Base-by-base conservation (phyloP, 179 eudicot genomes). In the Camellia oleifera region DNA sequence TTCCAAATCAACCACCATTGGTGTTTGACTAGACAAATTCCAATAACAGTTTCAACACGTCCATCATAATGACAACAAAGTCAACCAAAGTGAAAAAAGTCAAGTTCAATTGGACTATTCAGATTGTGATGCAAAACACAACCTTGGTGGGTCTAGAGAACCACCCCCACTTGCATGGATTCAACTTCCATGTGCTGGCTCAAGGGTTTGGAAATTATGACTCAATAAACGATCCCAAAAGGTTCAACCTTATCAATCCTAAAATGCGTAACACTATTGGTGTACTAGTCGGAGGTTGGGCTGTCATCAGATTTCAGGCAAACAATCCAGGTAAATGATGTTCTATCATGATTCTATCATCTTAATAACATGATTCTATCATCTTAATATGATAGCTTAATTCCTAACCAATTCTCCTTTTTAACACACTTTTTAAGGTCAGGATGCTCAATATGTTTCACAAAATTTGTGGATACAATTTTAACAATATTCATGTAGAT, bases 121-220 rank as follows among this genome's bases (percentile, higher is more conserved):
- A 89, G 82, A 83, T 89, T 1, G 88, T 89, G 66, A 1, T 87
- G 45, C 92, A 89, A 64, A 83, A 85, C 62, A 86, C 88, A 2
- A 85, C 87, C 0, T 4, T 88, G 3, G 7, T 86, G 3, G 81
- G 61, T 3, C 45, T 82, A 0, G 88, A 83, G 69, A 83, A 82
- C 78, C 92, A 89, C 72, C 90, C 92, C 3, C 92, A 89, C 62
- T 52, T 89, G 78, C 92, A 89, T 26, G 92, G 90, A n/a, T 83
- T 75, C 66, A 83, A 85, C 40, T 87, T 87, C 83, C 70, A 82
- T 15, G 85, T 84, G 0, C 45, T 89, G 77, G 92, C 86, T 9
- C 84, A 80, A 73, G 92, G 89, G 10, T 84, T 79, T 48, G 92
- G 92, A 4, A 87, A 86, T 50, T 89, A 84, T 40, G 61, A 89